These are phyloP conservation scores for Luzula sylvatica DNA, from an alignment of 176 grass and related monocot genomes.

Conservation along the genomic window DNA sequence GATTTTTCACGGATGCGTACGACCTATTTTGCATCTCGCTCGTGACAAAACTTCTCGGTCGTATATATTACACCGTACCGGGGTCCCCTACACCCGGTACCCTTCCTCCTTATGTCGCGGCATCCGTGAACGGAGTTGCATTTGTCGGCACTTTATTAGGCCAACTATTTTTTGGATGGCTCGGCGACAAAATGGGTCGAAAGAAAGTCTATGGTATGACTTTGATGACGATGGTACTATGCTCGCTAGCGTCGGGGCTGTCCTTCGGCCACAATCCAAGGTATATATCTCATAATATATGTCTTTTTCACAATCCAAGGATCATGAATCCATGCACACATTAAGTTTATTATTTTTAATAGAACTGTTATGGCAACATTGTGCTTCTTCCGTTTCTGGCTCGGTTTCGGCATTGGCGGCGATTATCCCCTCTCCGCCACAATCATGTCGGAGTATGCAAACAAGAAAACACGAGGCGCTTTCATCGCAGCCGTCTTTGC, in stretches of 20 bases:
- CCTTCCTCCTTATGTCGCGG: constrained; percentile 42
- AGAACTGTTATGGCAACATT: constrained; percentile 48
- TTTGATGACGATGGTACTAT: constrained; percentile 70
- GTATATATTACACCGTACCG: constrained; percentile 50
- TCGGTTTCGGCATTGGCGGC: constrained; percentile 89
- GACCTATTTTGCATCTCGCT: constrained; percentile 47
- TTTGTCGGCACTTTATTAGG: constrained; percentile 53
- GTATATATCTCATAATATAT: too few species aligned
- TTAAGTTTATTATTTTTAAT: too few species aligned
- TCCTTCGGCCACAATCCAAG: constrained; percentile 41
- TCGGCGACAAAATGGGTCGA: constrained; percentile 73
- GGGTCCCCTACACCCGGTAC: constrained; percentile 34
- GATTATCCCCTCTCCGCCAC: constrained; percentile 75
- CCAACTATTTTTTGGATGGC: constrained; percentile 88
- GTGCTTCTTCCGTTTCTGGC: constrained; percentile 94
- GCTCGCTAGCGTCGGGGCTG: constrained; percentile 55
- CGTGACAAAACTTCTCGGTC: constrained; percentile 68
- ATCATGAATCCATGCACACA: too few species aligned
- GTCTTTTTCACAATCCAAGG: too few species aligned
- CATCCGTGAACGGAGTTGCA: constrained; percentile 61
- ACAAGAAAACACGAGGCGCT: constrained; percentile 50
- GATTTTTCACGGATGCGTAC: constrained; percentile 36
- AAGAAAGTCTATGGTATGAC: constrained; percentile 87
- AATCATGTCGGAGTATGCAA: constrained; percentile 98
- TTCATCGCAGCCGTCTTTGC: constrained; percentile 45